Evolutionary conservation across 1,139 yeast species (phyloP), one percentile per base, ranked within the genome.

Genomic region (Yamadazyma dushanensis): DNA sequence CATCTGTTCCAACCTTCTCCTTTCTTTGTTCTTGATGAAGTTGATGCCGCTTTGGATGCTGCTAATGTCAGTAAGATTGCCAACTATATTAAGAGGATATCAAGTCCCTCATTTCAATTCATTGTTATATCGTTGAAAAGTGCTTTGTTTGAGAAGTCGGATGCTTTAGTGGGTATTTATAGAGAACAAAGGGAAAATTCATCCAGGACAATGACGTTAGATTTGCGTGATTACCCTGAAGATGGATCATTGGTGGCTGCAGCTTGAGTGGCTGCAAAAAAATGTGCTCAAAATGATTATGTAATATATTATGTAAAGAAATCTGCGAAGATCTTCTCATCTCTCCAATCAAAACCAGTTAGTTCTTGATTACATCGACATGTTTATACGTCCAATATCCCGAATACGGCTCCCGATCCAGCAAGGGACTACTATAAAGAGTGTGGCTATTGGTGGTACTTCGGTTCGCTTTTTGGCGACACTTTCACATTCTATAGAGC

Each of bases 1-100:
- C 97, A 92, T 57, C 83, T 95, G 0, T 86, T 67, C 61, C 94
- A 83, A 37, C 97, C 97, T 1, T 83, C 97, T 0, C 98, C 99
- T 16, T 92, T 92, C 57, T 92, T 92, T 56, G 96, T 92, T 1
- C 68, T 92, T 33, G 99, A 92, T 59, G 99, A 92, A 62, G 90
- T 92, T 13, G 99, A 92, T 64, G 97, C 98, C 1, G 97, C 98
- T 0, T 73, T 92, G 44, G 99, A 92, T 59, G 83, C 86, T 44
- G 80, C 89, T 13, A 92, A 92, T 54, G 97, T 94, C 16, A 78
- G 78, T 35, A 78, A 80, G 50, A 83, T 92, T 41, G 96, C 96
- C 10, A 81, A 80, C 40, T 94, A 90, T 55, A 88, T 92, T 44
- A 74, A 76, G 39, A 76, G 75, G 45, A 83, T 86, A 51, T 83